Base-by-base conservation (phyloP, 2,329 filamentous ascomycete genomes). In the Penicillium frequentans region DNA sequence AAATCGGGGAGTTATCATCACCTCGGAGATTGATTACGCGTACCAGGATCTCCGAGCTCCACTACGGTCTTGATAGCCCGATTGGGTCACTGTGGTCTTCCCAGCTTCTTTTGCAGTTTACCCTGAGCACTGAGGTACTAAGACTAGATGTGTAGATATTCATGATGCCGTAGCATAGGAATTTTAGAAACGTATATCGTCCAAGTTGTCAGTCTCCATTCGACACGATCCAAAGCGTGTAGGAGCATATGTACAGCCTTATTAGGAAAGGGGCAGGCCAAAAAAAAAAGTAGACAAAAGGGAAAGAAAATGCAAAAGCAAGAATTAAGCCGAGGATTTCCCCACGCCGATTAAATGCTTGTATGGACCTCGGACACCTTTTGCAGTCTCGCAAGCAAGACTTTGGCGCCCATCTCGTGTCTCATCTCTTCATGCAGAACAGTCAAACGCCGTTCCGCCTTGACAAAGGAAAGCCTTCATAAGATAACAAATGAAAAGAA, bases 271-370 rank as follows among this genome's bases (percentile, higher is more conserved):
- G 29, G 46, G 50, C 39, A 24, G 37, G 49, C 43, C 42, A 46
- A 33, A 39, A 33, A 23, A 23, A 42, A 24, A 19, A 19, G 26
- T 52, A 26, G 49, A 57, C 27, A 53, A 58, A 48, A 55, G 9
- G 39, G 19, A 42, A 53, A 53, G 27, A 26, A 48, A 26, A 37
- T 23, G 31, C 37, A 21, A 43, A 54, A 57, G 54, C 56, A 47
- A 59, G 54, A 61, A 59, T 53, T 48, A 54, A 52, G 55, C 37
- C 35, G 55, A 42, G 47, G 54, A 47, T 37, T 51, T 61, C 45
- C 57, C 42, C 56, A 60, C 60, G 59, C 64, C 64, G 39, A 66
- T 64, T 66, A 67, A 66, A 67, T 67, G 64, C 60, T 59, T 53
- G 59, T 61, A 59, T 56, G 45, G 54, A 59, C 44, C 49, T 58